Evolutionary conservation across 108 stramenopile species (phyloP).

Genomic region (Craspedostauros australis): DNA sequence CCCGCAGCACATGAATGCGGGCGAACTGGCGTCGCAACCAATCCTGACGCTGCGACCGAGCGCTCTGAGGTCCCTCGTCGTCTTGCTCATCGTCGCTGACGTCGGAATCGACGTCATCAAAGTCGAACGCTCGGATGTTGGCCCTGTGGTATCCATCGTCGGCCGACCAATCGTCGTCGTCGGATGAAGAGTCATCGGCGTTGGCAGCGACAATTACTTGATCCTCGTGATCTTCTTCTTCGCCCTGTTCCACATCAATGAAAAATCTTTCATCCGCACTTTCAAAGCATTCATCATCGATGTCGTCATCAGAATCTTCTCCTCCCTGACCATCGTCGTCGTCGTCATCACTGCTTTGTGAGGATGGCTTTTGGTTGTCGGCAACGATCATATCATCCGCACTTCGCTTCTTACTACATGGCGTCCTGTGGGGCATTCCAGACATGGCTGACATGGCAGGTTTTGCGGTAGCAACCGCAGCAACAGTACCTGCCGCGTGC

Average conservation of each 20-base stretch:
- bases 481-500: too few relatives aligned
- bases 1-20: constrained; percentile 42
- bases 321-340: constrained; percentile 17
- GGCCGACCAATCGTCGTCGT: constrained; percentile 15
- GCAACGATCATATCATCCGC: too few relatives aligned
- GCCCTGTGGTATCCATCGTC: constrained; percentile 23
- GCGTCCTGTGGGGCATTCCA: too few relatives aligned
- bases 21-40: constrained; percentile 45
- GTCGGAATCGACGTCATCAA: constrained; percentile 29
- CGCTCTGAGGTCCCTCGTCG: constrained; percentile 1
- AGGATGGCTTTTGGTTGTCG: too few relatives aligned
- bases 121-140: constrained; percentile 10
- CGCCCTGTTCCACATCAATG: constrained; percentile 6
- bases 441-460: too few relatives aligned
- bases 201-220: neutral
- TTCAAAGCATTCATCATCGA: constrained; percentile 14
- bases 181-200: constrained; percentile 1
- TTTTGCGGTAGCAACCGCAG: too few relatives aligned
- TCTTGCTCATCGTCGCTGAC: constrained; percentile 22
- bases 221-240: constrained; percentile 14
- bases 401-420: too few relatives aligned
- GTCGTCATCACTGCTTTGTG: neutral
- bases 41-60: constrained; percentile 9
- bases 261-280: neutral
- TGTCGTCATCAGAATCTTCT: constrained; percentile 36